phyloP scores from a whole-genome alignment of 2,329 filamentous ascomycete genomes.

The Paecilomyces dactylethromorphus region DNA sequence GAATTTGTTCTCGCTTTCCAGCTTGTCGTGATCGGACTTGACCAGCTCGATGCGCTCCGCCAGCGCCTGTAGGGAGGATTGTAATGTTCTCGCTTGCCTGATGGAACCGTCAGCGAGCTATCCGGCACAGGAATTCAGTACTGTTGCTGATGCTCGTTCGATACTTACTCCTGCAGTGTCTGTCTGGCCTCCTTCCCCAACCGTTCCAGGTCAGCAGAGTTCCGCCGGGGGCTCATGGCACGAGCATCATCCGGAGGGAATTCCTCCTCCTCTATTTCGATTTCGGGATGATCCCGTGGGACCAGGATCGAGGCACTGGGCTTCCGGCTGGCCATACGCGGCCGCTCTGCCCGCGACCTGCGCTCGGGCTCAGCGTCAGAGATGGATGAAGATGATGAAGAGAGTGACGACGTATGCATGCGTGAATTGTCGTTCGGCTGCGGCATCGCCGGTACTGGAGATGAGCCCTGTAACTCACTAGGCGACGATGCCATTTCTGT shows the following conservation, averaged over 20 bases:
- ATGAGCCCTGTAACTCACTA: conserved; percentile 30
- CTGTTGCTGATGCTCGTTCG: neutral
- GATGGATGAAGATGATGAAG: conserved; percentile 42
- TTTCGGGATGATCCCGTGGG: conserved; percentile 65
- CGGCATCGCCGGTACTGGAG: conserved; percentile 32
- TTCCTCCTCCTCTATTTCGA: conserved; percentile 65
- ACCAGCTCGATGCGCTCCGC: conserved; percentile 93
- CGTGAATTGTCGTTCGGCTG: conserved; percentile 32
- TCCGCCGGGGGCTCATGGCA: conserved; percentile 89
- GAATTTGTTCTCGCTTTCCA: conserved; percentile 95
- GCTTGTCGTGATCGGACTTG: conserved; percentile 89
- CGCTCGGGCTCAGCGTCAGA: conserved; percentile 41
- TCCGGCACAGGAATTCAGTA: neutral
- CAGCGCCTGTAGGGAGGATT: conserved; percentile 81
- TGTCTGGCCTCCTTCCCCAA: conserved; percentile 74
- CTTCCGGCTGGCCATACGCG: conserved; percentile 65
- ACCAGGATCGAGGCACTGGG: conserved; percentile 79
- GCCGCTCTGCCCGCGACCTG: conserved; percentile 48
- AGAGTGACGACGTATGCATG: conserved; percentile 34
- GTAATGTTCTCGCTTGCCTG: conserved; percentile 82
- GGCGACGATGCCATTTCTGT: conserved; percentile 26
- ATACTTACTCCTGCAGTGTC: conserved; percentile 54
- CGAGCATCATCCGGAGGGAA: conserved; percentile 83
- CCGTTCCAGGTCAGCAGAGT: conserved; percentile 82
- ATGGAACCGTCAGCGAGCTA: conserved; percentile 1